Conservation (phyloP, 1,284 basidiomycete genomes). For the Exobasidium rhododendri region DNA sequence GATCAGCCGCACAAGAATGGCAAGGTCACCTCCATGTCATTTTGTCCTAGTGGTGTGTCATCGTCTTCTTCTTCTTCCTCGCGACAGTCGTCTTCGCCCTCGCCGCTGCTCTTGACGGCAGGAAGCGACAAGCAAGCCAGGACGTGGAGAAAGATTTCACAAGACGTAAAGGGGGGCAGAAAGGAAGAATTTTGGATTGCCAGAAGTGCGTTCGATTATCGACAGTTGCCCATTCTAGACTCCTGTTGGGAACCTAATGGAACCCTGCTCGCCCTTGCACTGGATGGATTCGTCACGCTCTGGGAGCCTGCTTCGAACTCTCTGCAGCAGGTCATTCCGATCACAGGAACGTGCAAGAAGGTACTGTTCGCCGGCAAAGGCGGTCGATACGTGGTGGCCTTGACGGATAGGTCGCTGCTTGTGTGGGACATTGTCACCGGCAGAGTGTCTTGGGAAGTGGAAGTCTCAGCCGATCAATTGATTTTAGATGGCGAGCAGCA, state of each 20-base stretch:
- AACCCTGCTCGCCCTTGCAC: conserved; percentile 75
- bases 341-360: conserved; percentile 9
- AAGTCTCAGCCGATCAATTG: not conserved
- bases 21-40: conserved; percentile 68
- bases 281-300: conserved; percentile 69
- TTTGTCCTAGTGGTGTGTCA: conserved; percentile 56
- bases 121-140: conserved; percentile 66
- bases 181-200: conserved; percentile 45
- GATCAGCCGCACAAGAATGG: conserved; percentile 77
- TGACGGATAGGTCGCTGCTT: conserved; percentile 23
- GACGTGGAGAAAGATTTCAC: conserved; percentile 61
- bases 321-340: conserved; percentile 61
- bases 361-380: conserved; percentile 28
- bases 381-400: conserved; percentile 38
- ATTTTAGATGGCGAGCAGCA: not conserved
- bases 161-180: conserved; percentile 37
- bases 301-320: conserved; percentile 72
- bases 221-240: conserved; percentile 47
- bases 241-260: conserved; percentile 80
- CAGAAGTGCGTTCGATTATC: conserved; percentile 46
- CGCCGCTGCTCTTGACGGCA: conserved; percentile 62
- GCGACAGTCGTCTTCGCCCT: not conserved
- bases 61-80: conserved; percentile 15
- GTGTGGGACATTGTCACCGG: conserved; percentile 47
- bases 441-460: conserved; percentile 22